phyloP scores from a whole-genome alignment of 192 early-diverging fungal species.

The Lobosporangium transversale region DNA sequence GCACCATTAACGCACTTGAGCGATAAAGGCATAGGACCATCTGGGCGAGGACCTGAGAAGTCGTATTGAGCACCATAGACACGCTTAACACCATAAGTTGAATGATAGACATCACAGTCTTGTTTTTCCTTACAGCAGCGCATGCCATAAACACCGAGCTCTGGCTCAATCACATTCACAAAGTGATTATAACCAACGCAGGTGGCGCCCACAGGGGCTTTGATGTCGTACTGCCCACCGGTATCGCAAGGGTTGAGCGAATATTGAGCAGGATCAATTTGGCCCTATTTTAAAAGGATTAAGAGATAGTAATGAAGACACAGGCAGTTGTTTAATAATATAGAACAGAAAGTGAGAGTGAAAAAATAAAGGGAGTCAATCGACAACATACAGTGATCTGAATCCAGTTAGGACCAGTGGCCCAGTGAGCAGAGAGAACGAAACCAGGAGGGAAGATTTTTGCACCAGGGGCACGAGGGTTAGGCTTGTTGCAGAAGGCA shows the following conservation, averaged over 20 bases:
- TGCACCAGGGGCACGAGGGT: conserved; percentile 56
- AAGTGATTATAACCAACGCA: conserved; percentile 55
- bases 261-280: conserved; percentile 44
- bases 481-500: conserved; percentile 61
- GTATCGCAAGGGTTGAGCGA: conserved; percentile 42
- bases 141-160: conserved; percentile 55
- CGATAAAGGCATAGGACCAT: conserved; percentile 42
- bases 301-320: too few relatives aligned
- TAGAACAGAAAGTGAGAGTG: background rate
- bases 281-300: too few relatives aligned
- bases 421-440: conserved; percentile 59
- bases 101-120: conserved; percentile 29
- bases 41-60: conserved; percentile 39
- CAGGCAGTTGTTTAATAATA: too few relatives aligned
- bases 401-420: conserved; percentile 53
- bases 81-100: conserved; percentile 28
- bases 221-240: conserved; percentile 47
- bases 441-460: conserved; percentile 57
- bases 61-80: conserved; percentile 35
- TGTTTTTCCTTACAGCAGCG: conserved; percentile 52
- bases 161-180: conserved; percentile 59
- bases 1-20: conserved; percentile 40
- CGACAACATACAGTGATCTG: conserved; percentile 59
- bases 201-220: conserved; percentile 49
- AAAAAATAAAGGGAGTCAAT: background rate